Evolutionary conservation across 1,284 basidiomycete genomes (phyloP), one percentile per base, ranked within the genome.

Genomic region (Rhodotorula sp.): DNA sequence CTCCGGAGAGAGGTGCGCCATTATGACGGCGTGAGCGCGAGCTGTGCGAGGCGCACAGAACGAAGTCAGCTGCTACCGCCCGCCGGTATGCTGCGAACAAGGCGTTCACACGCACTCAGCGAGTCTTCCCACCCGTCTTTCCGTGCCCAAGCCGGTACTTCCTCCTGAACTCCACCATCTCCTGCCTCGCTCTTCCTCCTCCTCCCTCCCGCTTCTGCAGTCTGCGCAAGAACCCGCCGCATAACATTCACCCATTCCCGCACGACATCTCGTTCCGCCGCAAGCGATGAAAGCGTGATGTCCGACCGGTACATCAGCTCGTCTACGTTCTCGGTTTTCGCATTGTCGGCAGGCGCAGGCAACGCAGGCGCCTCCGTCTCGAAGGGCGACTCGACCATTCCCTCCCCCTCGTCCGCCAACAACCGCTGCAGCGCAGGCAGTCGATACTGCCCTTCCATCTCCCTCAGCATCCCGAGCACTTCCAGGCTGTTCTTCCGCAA

Each of bases 61-160:
- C 13, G 20, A 4, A 18, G 28, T 34, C 15, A 59, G 50, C 6
- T 30, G 13, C 8, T 6, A n/a, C 9, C 26, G 51, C 47, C 40
- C 37, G 44, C 48, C 71, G 59, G 52, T 54, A 47, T 8, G 59
- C 72, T 51, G 30, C 11, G 46, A 46, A 1, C 0, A 26, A 28
- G 22, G 5, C 4, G 20, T 46, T 61, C 48, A 44, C 30, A 80
- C 84, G 74, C 67, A 89, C 89, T 86, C 9, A 89, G 79, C 11
- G 84, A 82, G 75, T 89, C 84, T 40, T 76, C 75, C 76, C 88
- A 89, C 11, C 81, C 77, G 18, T 80, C 80, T 24, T 85, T 82
- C 73, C 84, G 85, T 16, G 91, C 90, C 90, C 90, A 92, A 4
- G 83, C 83, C 0, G 90, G 90, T 6, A 91, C 85, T n/a, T 58